Evolutionary conservation across 371 early-diverging fungal genomes (phyloP).

Genomic region (Funneliformis caledonium): DNA sequence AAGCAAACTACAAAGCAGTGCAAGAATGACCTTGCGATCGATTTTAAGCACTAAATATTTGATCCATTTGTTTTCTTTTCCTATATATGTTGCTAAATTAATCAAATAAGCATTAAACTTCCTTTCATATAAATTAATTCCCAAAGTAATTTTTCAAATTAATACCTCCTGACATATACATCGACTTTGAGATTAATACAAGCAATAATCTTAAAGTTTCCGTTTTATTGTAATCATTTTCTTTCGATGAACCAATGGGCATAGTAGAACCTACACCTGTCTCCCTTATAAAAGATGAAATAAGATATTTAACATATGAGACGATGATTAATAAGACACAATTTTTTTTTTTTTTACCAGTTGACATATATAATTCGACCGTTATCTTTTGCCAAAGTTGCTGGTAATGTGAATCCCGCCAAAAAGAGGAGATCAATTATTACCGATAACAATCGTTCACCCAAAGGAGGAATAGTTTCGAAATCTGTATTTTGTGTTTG

Average conservation of each 20-base stretch:
- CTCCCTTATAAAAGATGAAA: slow-evolving; percentile 54
- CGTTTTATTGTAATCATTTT: slow-evolving; percentile 69
- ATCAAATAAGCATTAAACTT: neutral
- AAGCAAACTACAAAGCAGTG: slow-evolving; percentile 79
- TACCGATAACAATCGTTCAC: slow-evolving; percentile 53
- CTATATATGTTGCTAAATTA: slow-evolving; percentile 44
- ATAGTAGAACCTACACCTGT: slow-evolving; percentile 72
- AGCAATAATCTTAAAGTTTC: slow-evolving; percentile 79
- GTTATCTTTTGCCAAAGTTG: slow-evolving; percentile 54
- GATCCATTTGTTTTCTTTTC: slow-evolving; percentile 65
- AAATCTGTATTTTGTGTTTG: slow-evolving; percentile 1
- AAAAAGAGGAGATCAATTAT: slow-evolving; percentile 71
- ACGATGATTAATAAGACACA: neutral
- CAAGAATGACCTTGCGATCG: slow-evolving; percentile 77
- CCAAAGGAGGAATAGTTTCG: slow-evolving; percentile 45
- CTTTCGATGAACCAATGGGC: slow-evolving; percentile 70
- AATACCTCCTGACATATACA: slow-evolving; percentile 76
- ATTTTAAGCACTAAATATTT: slow-evolving; percentile 60
- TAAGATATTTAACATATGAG: neutral
- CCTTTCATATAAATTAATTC: neutral
- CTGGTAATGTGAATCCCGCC: slow-evolving; percentile 80
- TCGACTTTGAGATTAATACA: slow-evolving; percentile 74
- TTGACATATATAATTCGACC: slow-evolving; percentile 71
- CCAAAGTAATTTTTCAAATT: neutral
- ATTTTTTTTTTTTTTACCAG: slow-evolving; percentile 55